Evolutionary conservation across 495 filamentous ascomycete genomes (phyloP).

Genomic region (Penicillium ochrochloron): DNA sequence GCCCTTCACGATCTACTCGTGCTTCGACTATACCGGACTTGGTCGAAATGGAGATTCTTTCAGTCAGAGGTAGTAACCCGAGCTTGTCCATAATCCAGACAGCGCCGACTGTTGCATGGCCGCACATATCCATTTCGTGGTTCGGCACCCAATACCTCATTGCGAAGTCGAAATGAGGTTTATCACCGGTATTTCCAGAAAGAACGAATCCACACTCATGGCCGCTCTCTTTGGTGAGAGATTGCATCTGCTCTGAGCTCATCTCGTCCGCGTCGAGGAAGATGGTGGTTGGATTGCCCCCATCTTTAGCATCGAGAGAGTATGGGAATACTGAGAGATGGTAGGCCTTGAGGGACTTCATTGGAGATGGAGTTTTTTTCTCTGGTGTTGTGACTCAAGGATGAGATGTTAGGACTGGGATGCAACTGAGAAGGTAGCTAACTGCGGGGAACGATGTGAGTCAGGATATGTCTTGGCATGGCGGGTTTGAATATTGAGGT

Average conservation of each 20-base stretch:
- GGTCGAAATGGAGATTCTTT: slow-evolving; percentile 17
- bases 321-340: slow-evolving; percentile 16
- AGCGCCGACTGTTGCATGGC: slow-evolving; percentile 20
- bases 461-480: background rate
- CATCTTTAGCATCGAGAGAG: background rate
- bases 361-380: background rate
- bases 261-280: slow-evolving; percentile 12
- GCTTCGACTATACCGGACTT: slow-evolving; percentile 17
- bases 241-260: slow-evolving; percentile 13
- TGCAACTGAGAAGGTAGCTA: background rate
- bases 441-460: background rate
- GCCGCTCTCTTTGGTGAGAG: background rate
- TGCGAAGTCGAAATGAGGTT: slow-evolving; percentile 6
- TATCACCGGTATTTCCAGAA: background rate
- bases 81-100: slow-evolving; percentile 20
- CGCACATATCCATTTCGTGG: slow-evolving; percentile 26
- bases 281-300: slow-evolving; percentile 18
- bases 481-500: background rate
- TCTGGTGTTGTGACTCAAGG: background rate
- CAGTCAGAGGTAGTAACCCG: background rate
- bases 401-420: background rate
- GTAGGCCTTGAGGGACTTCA: slow-evolving; percentile 3
- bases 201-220: slow-evolving; percentile 22
- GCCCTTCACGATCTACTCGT: background rate
- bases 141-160: slow-evolving; percentile 19